phyloP scores from a whole-genome alignment of 768 basidiomycete genomes.

The Tylopilus subfusipes region DNA sequence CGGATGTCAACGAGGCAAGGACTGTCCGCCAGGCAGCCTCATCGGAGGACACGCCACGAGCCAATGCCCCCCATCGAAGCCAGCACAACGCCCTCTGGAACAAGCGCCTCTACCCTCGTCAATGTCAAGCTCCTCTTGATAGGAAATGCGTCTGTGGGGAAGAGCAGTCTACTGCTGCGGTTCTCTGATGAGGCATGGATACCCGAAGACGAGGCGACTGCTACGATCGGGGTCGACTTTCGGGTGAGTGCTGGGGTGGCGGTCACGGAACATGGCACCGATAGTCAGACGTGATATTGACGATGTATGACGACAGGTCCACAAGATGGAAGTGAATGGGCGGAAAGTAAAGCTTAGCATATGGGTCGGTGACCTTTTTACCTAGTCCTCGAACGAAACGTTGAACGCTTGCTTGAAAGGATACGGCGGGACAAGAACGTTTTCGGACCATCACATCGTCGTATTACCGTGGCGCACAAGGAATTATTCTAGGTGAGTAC shows the following conservation, averaged over 20 bases:
- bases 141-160: constrained; percentile 88
- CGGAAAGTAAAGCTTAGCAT: constrained; percentile 91
- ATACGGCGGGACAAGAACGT: constrained; percentile 95
- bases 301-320: constrained; percentile 49
- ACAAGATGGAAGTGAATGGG: constrained; percentile 82
- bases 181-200: constrained; percentile 97
- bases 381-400: neutral
- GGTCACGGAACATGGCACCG: too few species aligned
- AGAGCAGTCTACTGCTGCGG: constrained; percentile 86
- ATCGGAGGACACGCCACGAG: neutral
- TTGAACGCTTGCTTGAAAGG: constrained; percentile 41
- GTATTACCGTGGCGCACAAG: constrained; percentile 89
- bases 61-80: constrained; percentile 20
- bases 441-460: constrained; percentile 94
- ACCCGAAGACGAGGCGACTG: constrained; percentile 83
- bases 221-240: constrained; percentile 85
- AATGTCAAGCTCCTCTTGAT: constrained; percentile 85
- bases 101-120: constrained; percentile 35
- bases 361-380: constrained; percentile 63
- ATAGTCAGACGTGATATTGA: neutral
- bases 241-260: constrained; percentile 48
- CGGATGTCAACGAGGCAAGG: constrained; percentile 23
- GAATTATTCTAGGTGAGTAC: constrained; percentile 64
- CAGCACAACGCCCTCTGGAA: constrained; percentile 23
- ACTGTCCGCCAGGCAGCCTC: neutral